These are phyloP conservation scores for Plectosphaerella sp. DNA, from an alignment of 2,329 filamentous ascomycete species.

Conservation along the genomic window DNA sequence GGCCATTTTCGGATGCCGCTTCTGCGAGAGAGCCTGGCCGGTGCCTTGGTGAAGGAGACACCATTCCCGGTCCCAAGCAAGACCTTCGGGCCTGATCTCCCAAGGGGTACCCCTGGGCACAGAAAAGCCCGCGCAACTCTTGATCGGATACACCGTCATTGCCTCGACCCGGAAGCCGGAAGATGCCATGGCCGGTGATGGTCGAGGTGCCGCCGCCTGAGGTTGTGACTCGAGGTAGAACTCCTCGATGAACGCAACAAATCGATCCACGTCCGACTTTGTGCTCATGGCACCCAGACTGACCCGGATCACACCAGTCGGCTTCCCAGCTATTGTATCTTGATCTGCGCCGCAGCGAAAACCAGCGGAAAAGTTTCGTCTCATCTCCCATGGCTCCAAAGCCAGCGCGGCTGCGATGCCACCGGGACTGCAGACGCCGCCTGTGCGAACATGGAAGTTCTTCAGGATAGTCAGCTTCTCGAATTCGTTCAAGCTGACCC, in stretches of 20 bases:
- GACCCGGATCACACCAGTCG: constrained; percentile 79
- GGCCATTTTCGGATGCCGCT: constrained; percentile 82
- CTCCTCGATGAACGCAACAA: constrained; percentile 67
- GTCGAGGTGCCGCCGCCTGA: neutral
- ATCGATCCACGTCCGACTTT: constrained; percentile 64
- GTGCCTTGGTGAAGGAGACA: constrained; percentile 86
- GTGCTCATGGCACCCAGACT: constrained; percentile 92
- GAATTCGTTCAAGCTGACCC: constrained; percentile 78
- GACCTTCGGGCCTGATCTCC: constrained; percentile 75
- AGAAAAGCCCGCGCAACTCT: constrained; percentile 80
- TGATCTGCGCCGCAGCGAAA: constrained; percentile 80
- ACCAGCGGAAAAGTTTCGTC: constrained; percentile 77
- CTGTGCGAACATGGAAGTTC: constrained; percentile 79
- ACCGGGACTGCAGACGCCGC: constrained; percentile 88
- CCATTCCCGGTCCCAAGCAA: constrained; percentile 96
- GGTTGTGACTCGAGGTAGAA: constrained; percentile 47
- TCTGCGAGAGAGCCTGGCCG: constrained; percentile 80
- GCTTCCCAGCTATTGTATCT: constrained; percentile 78
- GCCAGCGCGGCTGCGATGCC: constrained; percentile 71
- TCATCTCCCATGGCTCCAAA: constrained; percentile 77
- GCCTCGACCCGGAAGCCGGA: constrained; percentile 42
- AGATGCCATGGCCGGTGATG: neutral
- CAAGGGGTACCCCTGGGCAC: constrained; percentile 63
- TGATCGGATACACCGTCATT: constrained; percentile 82
- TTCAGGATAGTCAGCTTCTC: constrained; percentile 80